Evolutionary conservation across 441 rosid genomes (phyloP), one percentile per base, ranked within the genome.

Genomic region (Erodium moschatum): DNA sequence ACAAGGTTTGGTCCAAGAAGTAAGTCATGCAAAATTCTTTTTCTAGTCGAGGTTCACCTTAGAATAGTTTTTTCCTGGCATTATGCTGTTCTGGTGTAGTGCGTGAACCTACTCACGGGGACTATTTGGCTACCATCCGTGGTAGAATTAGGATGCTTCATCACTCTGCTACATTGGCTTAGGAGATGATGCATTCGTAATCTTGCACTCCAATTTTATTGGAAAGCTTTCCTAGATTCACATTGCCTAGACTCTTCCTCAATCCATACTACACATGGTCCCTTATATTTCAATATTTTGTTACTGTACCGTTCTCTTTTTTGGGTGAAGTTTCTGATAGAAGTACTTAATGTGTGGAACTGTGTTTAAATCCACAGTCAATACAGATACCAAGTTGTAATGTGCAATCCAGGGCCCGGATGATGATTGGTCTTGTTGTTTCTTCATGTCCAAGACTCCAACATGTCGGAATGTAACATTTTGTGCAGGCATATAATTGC

Each of bases 401-500:
- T 84, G 74, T 82, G 76, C 88, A 82, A 91, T 89, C 80, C 83
- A 81, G 84, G 52, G 89, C 82, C 81, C 83, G 85, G 90, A 81
- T 91, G 91, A 87, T 85, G 90, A 83, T 83, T 87, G 89, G 81
- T 88, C 90, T 83, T 73, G 88, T 85, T 80, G 86, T 87, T 85
- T 79, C 80, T 84, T 84, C 85, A 88, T 85, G 83, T 83, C 80
- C 83, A 78, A 82, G 86, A 83, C 89, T 78, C 83, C 85, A 81
- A 79, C 83, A 81, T 82, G 89, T 87, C 79, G 86, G 89, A 82
- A 80, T 84, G 86, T 82, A 82, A 87, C 83, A 63, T 85, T 89
- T 88, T 87, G 84, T 88, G 93, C 96, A 95, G 99, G 99, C 98
- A 72, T 92, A 85, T 87, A 86, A 93, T 77, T 92, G 97, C 76